Evolutionary conservation across 2,329 filamentous ascomycete genomes (phyloP), one percentile per base, ranked within the genome.

Genomic region (Calcarisporium arbuscula): DNA sequence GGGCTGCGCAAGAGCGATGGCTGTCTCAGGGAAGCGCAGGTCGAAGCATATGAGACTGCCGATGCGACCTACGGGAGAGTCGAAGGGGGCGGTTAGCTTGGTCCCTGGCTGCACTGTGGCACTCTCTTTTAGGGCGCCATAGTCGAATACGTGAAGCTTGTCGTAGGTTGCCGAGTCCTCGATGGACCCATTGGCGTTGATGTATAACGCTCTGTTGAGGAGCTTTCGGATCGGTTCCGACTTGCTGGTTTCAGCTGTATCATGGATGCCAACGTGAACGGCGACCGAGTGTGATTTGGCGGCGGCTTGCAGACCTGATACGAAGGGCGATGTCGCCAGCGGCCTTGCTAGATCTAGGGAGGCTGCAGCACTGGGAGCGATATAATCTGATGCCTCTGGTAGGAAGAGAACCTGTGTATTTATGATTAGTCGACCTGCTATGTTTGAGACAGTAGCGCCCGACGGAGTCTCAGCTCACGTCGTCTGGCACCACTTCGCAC

Each of bases 41-140:
- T 95, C 90, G 57, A 95, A 95, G 63, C 90, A 95, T 42, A 95
- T 94, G 35, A 83, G 70, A 41, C 82, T 69, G 15, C 87, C 90
- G 15, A 95, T 70, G 22, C 76, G 77, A 11, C 89, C 89, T 9
- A 94, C 54, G 1, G 76, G 62, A 0, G 81, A 85, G n/a, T 75
- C 63, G 50, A 92, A 87, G 0, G 88, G 88, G 4, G 75, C 57
- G 1, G 77, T 64, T 26, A 94, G 75, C 3, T 60, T 47, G 19
- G 59, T 58, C 0, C 87, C 87, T 5, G 74, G 72, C 50, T 89
- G 80, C 0, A 88, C 85, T 29, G 71, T 82, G 18, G 58, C 56
- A 34, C 62, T 68, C 51, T 74, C 71, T 39, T 57, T 61, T 15
- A 74, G 64, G 8, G 51, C 46, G 11, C 64, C 69, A 46, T 74